Percentiles rank a stretch among this genome's conserved stretches.
Conservation (phyloP, 345 rosid genomes). For the Heritiera fomes region DNA sequence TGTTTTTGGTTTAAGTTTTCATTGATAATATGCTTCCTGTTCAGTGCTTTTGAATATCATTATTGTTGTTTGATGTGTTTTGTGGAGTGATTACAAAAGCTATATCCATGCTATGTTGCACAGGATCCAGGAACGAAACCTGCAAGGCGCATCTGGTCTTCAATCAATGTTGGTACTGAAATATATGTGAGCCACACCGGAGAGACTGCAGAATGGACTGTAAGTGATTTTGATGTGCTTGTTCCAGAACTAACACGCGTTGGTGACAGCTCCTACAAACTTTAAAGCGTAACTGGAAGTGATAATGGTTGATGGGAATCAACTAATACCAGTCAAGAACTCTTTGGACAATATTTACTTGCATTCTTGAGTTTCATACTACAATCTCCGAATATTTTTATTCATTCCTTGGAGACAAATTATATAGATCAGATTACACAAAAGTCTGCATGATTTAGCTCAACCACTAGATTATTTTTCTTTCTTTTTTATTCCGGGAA, state of each 20-base stretch:
- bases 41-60: background rate
- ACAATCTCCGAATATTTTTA: too few species aligned
- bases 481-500: too few species aligned
- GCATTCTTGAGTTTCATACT: background rate
- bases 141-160: constrained; percentile 45
- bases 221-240: constrained; percentile 51
- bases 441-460: too few species aligned
- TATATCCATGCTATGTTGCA: background rate
- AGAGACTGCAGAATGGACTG: constrained; percentile 49
- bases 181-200: constrained; percentile 44
- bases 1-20: background rate
- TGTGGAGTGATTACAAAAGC: background rate
- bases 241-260: constrained; percentile 30
- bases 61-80: background rate
- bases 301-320: background rate
- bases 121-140: constrained; percentile 56
- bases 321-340: background rate
- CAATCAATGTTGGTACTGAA: constrained; percentile 53
- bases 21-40: background rate
- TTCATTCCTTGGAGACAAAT: too few species aligned
- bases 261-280: constrained; percentile 18
- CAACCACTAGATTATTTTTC: too few species aligned
- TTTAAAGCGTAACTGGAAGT: background rate
- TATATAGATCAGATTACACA: too few species aligned
- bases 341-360: constrained; percentile 1